Percentiles rank a stretch among this genome's conserved stretches.
Conservation (phyloP, 2,329 filamentous ascomycete genomes). For the Penicillium sp. region DNA sequence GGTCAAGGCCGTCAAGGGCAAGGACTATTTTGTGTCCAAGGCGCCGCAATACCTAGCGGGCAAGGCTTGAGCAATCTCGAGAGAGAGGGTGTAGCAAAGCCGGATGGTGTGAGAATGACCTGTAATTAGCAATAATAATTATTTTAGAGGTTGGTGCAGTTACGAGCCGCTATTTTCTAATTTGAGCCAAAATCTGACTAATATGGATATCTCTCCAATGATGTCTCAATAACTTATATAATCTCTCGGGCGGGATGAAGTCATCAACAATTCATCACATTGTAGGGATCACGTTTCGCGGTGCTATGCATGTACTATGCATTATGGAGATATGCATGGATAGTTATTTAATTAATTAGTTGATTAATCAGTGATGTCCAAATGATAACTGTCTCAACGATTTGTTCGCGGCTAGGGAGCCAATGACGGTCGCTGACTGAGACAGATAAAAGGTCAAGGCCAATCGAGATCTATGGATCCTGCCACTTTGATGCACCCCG, state of each 20-base stretch:
- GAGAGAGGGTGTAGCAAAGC: neutral
- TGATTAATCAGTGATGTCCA: no score
- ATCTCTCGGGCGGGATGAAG: neutral
- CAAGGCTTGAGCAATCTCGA: constrained; percentile 13
- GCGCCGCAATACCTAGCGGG: constrained; percentile 22
- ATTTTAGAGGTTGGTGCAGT: neutral
- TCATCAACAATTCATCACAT: neutral
- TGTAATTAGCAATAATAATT: neutral
- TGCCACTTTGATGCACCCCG: neutral
- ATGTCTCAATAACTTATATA: neutral
- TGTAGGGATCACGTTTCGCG: neutral
- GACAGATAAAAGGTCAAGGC: neutral
- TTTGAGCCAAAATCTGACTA: neutral
- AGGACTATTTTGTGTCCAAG: constrained; percentile 45
- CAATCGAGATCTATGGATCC: neutral
- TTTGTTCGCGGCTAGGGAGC: neutral
- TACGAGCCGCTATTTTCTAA: neutral
- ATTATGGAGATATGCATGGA: no score
- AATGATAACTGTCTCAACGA: constrained; percentile 41
- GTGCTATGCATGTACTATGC: neutral
- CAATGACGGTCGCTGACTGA: neutral
- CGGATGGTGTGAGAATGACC: neutral
- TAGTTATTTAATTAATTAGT: no score
- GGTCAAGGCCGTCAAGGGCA: constrained; percentile 50
- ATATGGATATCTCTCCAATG: neutral